Evolutionary conservation across 2,329 filamentous ascomycete genomes (phyloP).

Genomic region (Myriangium duriaei): DNA sequence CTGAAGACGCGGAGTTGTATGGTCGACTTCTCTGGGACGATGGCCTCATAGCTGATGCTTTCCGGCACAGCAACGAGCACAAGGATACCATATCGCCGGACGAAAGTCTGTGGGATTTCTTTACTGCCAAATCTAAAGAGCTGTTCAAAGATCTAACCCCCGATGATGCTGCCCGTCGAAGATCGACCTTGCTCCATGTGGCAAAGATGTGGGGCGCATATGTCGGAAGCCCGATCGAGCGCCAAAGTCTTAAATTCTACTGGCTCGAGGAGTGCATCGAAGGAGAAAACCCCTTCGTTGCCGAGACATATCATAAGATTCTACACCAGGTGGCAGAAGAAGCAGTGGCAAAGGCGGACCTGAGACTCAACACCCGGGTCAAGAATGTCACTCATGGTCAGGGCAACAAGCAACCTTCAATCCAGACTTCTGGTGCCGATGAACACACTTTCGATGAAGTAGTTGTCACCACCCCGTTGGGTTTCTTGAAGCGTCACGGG

Average conservation of each 20-base stretch:
- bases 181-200: constrained; percentile 37
- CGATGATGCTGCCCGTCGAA: constrained; percentile 33
- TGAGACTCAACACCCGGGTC: constrained; percentile 39
- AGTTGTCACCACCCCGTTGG: constrained; percentile 40
- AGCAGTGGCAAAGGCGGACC: constrained; percentile 41
- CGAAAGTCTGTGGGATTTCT: constrained; percentile 45
- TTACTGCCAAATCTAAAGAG: constrained; percentile 38
- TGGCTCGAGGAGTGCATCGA: constrained; percentile 70
- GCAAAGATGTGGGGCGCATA: constrained; percentile 60
- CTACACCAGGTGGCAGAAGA: constrained; percentile 47
- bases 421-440: constrained; percentile 27
- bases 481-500: constrained; percentile 40
- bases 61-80: constrained; percentile 50
- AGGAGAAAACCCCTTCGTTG: constrained; percentile 53
- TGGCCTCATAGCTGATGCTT: constrained; percentile 53
- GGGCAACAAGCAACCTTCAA: constrained; percentile 44
- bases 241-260: constrained; percentile 62
- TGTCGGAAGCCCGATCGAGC: constrained; percentile 50
- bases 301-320: constrained; percentile 48
- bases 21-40: constrained; percentile 46
- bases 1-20: constrained; percentile 25
- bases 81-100: constrained; percentile 39
- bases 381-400: constrained; percentile 38
- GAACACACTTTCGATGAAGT: constrained; percentile 37
- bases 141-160: constrained; percentile 25